Evolutionary conservation across 805 yeast species (phyloP).

Genomic region (Metschnikowia matae): DNA sequence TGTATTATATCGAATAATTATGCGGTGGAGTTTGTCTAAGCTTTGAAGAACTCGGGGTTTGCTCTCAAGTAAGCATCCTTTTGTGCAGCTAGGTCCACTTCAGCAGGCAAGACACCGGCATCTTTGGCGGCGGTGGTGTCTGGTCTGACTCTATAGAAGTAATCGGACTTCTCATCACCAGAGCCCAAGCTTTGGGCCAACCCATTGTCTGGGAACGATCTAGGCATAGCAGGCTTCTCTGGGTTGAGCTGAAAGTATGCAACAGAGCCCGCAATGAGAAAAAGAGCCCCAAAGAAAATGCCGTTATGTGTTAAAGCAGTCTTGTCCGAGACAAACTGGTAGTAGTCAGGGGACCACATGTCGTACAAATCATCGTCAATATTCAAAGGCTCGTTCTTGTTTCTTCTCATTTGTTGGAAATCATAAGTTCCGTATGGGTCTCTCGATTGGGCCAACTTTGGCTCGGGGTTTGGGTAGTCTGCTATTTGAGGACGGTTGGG

Average conservation of each 20-base stretch:
- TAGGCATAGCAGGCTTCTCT: slow-evolving; percentile 70
- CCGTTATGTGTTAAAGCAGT: slow-evolving; percentile 58
- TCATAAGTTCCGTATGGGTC: slow-evolving; percentile 73
- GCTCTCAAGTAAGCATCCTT: slow-evolving; percentile 31
- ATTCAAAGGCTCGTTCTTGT: slow-evolving; percentile 67
- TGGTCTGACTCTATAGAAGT: slow-evolving; percentile 39
- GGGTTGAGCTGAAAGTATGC: slow-evolving; percentile 48
- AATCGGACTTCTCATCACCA: slow-evolving; percentile 25
- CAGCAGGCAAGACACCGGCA: slow-evolving; percentile 34
- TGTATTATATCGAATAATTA: slow-evolving; percentile 4
- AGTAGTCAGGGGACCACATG: slow-evolving; percentile 83
- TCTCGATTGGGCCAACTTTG: slow-evolving; percentile 57
- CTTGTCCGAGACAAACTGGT: slow-evolving; percentile 53
- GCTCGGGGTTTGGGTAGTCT: slow-evolving; percentile 63
- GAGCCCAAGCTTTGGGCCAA: slow-evolving; percentile 74
- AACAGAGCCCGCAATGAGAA: slow-evolving; percentile 43
- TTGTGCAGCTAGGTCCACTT: slow-evolving; percentile 25
- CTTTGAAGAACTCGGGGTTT: slow-evolving; percentile 34
- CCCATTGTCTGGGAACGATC: slow-evolving; percentile 73
- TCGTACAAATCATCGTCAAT: slow-evolving; percentile 71
- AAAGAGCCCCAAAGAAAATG: slow-evolving; percentile 40
- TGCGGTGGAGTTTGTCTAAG: slow-evolving; percentile 4
- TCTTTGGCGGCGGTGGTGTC: slow-evolving; percentile 37
- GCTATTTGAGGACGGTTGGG: slow-evolving; percentile 41
- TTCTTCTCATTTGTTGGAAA: slow-evolving; percentile 78